A percentile compares a stretch with the other conserved stretches of the same genome.
Conservation (phyloP, 495 filamentous ascomycete species). For the Lasiosphaeria miniovina region DNA sequence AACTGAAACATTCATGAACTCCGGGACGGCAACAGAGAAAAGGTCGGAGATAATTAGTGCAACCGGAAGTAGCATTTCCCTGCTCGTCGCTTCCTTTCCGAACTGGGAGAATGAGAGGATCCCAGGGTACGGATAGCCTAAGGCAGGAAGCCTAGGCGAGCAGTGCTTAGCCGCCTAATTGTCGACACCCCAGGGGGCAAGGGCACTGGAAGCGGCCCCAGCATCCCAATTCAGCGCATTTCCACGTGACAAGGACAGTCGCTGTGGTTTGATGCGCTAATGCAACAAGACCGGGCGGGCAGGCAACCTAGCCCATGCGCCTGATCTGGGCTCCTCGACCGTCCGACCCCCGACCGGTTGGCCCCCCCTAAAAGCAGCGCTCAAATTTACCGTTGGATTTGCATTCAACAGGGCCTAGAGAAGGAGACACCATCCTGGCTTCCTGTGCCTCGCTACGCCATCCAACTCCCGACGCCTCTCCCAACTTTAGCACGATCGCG, state of each 20-base stretch:
- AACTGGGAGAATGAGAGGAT: not conserved
- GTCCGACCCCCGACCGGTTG: conserved; percentile 9
- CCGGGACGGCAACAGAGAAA: too few relatives aligned
- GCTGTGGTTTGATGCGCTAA: conserved; percentile 24
- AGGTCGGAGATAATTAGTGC: not conserved
- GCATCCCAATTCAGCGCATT: conserved; percentile 12
- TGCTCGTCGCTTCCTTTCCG: not conserved
- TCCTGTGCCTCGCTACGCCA: conserved; percentile 8
- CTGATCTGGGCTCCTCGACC: conserved; percentile 25
- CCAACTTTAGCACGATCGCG: not conserved
- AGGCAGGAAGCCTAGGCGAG: too few relatives aligned
- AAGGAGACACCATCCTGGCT: conserved; percentile 3
- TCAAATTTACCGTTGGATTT: conserved; percentile 16
- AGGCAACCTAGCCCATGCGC: conserved; percentile 12
- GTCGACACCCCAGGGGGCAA: too few relatives aligned
- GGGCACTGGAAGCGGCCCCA: not conserved
- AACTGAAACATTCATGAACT: too few relatives aligned
- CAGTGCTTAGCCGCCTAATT: too few relatives aligned
- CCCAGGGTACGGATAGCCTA: not conserved
- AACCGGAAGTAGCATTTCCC: not conserved
- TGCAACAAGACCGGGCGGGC: conserved; percentile 11
- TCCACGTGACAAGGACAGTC: conserved; percentile 26
- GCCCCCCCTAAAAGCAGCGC: conserved; percentile 5
- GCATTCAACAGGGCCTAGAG: not conserved
- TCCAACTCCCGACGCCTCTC: not conserved